Percentiles rank a stretch among this genome's conserved stretches.
These are phyloP conservation scores for Aciculoconidium aculeatum DNA, from an alignment of 805 yeast genomes.

Conservation along the genomic window DNA sequence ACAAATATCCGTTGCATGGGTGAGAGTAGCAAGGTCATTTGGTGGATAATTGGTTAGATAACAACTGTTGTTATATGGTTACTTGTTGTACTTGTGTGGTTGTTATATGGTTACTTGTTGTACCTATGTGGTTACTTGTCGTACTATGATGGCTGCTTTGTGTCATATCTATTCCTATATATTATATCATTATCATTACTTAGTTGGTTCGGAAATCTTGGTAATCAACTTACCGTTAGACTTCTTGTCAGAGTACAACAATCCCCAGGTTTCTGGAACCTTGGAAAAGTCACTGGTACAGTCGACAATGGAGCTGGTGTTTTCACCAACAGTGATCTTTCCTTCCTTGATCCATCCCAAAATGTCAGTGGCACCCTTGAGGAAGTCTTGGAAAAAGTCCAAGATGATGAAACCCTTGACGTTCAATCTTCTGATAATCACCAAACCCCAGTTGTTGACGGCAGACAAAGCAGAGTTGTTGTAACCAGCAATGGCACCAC, in stretches of 20 bases:
- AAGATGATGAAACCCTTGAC: conserved; percentile 49
- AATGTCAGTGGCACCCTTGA: conserved; percentile 32
- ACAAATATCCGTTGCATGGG: too few species aligned
- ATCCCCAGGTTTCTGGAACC: conserved; percentile 44
- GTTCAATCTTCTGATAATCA: conserved; percentile 46
- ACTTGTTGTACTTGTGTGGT: too few species aligned
- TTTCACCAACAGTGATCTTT: conserved; percentile 25
- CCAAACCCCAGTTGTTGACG: conserved; percentile 35
- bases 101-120: too few species aligned
- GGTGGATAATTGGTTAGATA: too few species aligned
- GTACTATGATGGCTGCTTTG: too few species aligned
- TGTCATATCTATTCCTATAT: too few species aligned
- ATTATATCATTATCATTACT: too few species aligned
- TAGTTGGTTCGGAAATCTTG: conserved; percentile 21
- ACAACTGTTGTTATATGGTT: too few species aligned
- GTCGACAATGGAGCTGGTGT: conserved; percentile 15
- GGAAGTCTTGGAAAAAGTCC: conserved; percentile 36
- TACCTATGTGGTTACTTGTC: too few species aligned
- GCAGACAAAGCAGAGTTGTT: conserved; percentile 34
- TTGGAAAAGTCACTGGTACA: conserved; percentile 25
- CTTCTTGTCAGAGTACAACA: conserved; percentile 41
- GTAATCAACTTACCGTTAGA: conserved; percentile 47
- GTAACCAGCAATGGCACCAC: conserved; percentile 60
- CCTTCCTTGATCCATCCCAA: conserved; percentile 35
- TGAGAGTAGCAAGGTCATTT: too few species aligned